These are phyloP conservation scores for Sugiyamaella xylanicola DNA, from an alignment of 1,139 yeast species.

Conservation along the genomic window DNA sequence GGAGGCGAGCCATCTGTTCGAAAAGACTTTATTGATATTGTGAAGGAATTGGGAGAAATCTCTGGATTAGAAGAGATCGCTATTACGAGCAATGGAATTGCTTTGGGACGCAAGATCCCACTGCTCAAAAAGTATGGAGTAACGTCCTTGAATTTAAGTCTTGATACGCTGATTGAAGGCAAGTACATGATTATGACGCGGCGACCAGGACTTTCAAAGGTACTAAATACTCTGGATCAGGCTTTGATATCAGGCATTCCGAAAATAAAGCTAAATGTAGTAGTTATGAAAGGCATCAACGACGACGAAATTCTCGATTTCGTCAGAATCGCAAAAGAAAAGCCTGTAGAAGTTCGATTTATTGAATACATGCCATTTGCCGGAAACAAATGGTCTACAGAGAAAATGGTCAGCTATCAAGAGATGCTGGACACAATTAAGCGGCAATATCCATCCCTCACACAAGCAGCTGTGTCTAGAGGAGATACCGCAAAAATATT, in stretches of 20 bases:
- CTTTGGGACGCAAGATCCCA: constrained; percentile 50
- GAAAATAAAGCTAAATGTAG: constrained; percentile 51
- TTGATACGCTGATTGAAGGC: constrained; percentile 54
- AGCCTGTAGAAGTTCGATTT: constrained; percentile 51
- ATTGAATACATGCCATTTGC: constrained; percentile 60
- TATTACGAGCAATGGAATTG: constrained; percentile 54
- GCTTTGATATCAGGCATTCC: constrained; percentile 50
- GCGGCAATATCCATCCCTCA: constrained; percentile 33
- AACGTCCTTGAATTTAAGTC: constrained; percentile 49
- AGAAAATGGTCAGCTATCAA: constrained; percentile 48
- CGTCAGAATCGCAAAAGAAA: constrained; percentile 45
- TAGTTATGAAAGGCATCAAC: constrained; percentile 52
- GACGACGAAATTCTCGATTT: constrained; percentile 54
- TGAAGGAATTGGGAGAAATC: constrained; percentile 43
- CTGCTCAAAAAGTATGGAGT: constrained; percentile 46
- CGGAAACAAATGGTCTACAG: constrained; percentile 52
- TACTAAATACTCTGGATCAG: constrained; percentile 46
- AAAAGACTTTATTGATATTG: constrained; percentile 50
- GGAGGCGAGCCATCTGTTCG: constrained; percentile 60
- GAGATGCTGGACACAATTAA: constrained; percentile 45
- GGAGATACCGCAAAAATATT: constrained; percentile 55
- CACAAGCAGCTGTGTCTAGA: constrained; percentile 36
- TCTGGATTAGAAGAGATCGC: constrained; percentile 50
- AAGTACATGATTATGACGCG: constrained; percentile 52
- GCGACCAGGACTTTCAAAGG: constrained; percentile 50